phyloP scores from a whole-genome alignment of 2,329 filamentous ascomycete species.

The Talaromyces sp. region DNA sequence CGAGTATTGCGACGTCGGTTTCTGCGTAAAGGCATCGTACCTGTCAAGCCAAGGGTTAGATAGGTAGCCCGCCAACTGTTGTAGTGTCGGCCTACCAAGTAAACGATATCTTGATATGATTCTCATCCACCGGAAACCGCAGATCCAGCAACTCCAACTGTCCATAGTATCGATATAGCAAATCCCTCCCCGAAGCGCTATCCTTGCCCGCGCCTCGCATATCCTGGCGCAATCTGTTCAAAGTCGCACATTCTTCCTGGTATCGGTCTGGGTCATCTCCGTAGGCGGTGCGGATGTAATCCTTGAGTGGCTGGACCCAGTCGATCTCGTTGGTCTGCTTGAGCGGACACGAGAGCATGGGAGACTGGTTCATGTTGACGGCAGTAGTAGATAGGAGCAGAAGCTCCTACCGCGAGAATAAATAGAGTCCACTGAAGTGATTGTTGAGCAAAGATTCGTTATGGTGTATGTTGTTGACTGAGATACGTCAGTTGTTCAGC shows the following conservation, averaged over 20 bases:
- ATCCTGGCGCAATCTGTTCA: conserved; percentile 94
- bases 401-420: conserved; percentile 34
- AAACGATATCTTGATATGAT: conserved; percentile 98
- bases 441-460: neutral
- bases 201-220: conserved; percentile 98
- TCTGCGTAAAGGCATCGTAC: conserved; percentile 99
- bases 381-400: conserved; percentile 31
- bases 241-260: conserved; percentile 87
- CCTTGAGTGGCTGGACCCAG: conserved; percentile 89
- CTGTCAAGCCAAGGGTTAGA: conserved; percentile 48
- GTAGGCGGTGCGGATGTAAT: conserved; percentile 89
- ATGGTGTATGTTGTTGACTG: neutral
- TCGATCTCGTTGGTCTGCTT: conserved; percentile 97
- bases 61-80: neutral
- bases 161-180: conserved; percentile 96
- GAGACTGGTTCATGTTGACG: conserved; percentile 71
- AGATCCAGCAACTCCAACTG: conserved; percentile 93
- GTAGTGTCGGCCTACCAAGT: conserved; percentile 68
- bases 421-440: neutral
- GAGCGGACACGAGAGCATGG: conserved; percentile 92
- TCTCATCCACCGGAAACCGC: conserved; percentile 94
- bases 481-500: conserved; percentile 15
- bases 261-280: conserved; percentile 97
- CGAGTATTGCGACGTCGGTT: conserved; percentile 94
- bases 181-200: conserved; percentile 86